Conservation (phyloP, 2,329 filamentous ascomycete genomes). For the Penicillium palitans region DNA sequence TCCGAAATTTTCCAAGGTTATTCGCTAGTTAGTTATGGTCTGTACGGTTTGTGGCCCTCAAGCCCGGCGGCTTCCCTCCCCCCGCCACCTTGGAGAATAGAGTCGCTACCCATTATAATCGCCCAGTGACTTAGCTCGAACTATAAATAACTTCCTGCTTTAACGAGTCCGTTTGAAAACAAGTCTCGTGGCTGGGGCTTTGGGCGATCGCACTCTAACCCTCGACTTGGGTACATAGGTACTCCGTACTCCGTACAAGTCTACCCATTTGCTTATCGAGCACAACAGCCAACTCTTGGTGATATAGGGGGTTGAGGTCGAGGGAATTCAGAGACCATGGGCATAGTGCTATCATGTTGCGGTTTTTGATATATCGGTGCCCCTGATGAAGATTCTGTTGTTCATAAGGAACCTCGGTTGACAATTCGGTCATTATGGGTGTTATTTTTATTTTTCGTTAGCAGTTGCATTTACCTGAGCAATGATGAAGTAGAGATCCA, state of each 20-base stretch:
- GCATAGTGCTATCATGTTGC: slow-evolving; percentile 7
- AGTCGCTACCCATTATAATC: too few species aligned
- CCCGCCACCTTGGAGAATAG: too few species aligned
- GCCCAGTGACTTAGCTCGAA: too few species aligned
- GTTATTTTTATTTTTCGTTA: neutral
- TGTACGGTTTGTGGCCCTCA: too few species aligned
- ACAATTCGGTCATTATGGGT: slow-evolving; percentile 3
- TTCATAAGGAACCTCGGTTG: neutral
- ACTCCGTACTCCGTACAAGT: slow-evolving; percentile 5
- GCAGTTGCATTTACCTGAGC: neutral
- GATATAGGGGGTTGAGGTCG: slow-evolving; percentile 1
- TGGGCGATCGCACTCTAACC: too few species aligned
- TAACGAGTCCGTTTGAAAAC: too few species aligned
- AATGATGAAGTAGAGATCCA: neutral
- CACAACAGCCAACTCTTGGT: slow-evolving; percentile 18
- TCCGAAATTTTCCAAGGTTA: too few species aligned
- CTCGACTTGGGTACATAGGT: slow-evolving; percentile 4
- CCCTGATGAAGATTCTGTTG: neutral
- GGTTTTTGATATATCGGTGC: neutral
- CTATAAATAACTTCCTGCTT: too few species aligned
- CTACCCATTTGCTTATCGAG: slow-evolving; percentile 18
- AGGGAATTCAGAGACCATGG: neutral
- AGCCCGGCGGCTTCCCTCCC: too few species aligned
- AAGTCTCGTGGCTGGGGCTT: too few species aligned
- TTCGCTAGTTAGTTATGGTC: too few species aligned